phyloP scores from a whole-genome alignment of 2,329 filamentous ascomycete genomes.

The Penicillium olsonii region DNA sequence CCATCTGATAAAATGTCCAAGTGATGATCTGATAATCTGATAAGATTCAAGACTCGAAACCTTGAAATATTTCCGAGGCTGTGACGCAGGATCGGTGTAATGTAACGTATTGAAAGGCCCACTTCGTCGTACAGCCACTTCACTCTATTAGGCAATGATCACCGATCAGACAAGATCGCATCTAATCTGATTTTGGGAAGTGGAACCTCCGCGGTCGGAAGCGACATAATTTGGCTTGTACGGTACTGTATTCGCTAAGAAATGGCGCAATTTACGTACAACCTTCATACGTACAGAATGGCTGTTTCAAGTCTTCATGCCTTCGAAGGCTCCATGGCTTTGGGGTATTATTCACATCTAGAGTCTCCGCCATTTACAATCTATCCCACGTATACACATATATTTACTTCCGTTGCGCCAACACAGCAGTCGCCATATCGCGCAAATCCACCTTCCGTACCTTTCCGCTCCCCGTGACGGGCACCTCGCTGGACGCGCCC shows the following conservation, averaged over 20 bases:
- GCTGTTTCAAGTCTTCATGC: background rate
- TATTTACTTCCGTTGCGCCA: constrained; percentile 35
- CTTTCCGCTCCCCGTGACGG: constrained; percentile 72
- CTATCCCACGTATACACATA: background rate
- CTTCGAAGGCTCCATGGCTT: too few relatives aligned
- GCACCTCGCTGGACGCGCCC: constrained; percentile 55
- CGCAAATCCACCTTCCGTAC: constrained; percentile 63
- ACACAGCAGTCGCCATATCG: constrained; percentile 46
- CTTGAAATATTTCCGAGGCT: background rate
- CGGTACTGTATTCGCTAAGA: constrained; percentile 2
- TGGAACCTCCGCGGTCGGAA: background rate
- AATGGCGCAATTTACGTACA: constrained; percentile 9
- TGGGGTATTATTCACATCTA: constrained; percentile 6
- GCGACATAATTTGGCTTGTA: background rate
- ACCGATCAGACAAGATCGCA: constrained; percentile 31
- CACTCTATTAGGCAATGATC: background rate
- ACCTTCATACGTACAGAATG: too few relatives aligned
- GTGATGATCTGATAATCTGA: background rate
- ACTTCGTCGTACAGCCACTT: background rate
- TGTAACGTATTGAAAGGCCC: background rate
- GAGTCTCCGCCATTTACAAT: constrained; percentile 1
- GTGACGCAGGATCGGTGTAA: background rate
- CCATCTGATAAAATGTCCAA: background rate
- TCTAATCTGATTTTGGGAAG: constrained; percentile 32
- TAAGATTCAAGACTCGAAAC: background rate